Percentiles rank a stretch among this genome's conserved stretches.
Conservation (phyloP, 345 rosid species). For the Eucalyptus marginata region DNA sequence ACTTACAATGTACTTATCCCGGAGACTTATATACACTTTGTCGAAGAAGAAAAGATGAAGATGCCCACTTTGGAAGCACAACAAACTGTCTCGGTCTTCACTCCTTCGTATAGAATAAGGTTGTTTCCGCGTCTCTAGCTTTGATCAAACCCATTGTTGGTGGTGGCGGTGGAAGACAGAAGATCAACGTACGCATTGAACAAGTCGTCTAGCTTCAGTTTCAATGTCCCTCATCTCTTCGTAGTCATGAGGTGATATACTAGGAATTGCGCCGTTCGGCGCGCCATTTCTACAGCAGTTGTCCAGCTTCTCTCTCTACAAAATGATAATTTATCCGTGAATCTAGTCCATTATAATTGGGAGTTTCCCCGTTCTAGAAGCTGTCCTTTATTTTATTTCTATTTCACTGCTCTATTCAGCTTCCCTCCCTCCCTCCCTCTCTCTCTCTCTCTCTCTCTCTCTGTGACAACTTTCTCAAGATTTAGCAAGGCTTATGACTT, state of each 20-base stretch:
- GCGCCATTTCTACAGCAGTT: background rate
- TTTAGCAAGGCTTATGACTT: no score
- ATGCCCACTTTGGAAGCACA: background rate
- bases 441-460: background rate
- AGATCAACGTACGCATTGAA: background rate
- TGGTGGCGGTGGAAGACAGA: background rate
- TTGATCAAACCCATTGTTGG: background rate
- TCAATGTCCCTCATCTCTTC: background rate
- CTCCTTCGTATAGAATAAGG: background rate
- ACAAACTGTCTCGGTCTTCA: background rate
- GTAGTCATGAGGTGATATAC: background rate
- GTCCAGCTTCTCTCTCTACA: background rate
- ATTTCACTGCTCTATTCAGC: background rate
- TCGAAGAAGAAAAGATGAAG: background rate
- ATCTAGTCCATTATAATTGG: background rate
- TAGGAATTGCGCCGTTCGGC: background rate
- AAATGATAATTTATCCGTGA: background rate
- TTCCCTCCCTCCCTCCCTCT: background rate
- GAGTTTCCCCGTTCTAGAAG: background rate
- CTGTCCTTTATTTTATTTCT: background rate
- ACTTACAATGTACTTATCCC: fast-evolving
- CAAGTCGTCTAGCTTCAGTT: background rate
- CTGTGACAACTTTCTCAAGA: no score
- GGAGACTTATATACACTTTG: background rate
- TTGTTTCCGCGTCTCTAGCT: background rate